phyloP scores from a whole-genome alignment of 2,329 filamentous ascomycete genomes.

The Coccinonectria pachysandricola region DNA sequence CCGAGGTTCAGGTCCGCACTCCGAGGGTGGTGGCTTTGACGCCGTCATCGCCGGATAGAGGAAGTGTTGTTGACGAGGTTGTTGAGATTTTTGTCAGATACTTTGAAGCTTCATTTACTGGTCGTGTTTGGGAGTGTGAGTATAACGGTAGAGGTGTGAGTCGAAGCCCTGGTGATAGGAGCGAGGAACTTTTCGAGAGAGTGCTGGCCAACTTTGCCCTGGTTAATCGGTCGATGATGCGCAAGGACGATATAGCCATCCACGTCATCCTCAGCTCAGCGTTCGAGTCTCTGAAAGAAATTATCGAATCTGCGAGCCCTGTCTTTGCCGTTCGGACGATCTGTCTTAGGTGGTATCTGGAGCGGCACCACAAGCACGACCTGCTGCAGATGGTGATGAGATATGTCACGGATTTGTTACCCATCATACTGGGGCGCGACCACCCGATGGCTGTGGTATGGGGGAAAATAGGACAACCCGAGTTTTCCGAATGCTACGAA shows the following conservation, averaged over 20 bases:
- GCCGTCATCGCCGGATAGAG: no score
- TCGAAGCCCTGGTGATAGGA: constrained; percentile 16
- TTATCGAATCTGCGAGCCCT: constrained; percentile 23
- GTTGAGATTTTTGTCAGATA: constrained; percentile 20
- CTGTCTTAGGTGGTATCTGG: constrained; percentile 26
- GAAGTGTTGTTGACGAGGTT: constrained; percentile 16
- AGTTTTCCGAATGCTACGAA: constrained; percentile 24
- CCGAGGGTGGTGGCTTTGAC: constrained; percentile 12
- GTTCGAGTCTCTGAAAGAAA: constrained; percentile 25
- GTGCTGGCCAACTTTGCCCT: constrained; percentile 24
- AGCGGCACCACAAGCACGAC: constrained; percentile 23
- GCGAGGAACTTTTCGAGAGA: constrained; percentile 25
- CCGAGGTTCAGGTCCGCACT: constrained; percentile 22
- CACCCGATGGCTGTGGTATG: constrained; percentile 24
- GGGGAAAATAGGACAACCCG: constrained; percentile 19
- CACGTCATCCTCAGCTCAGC: constrained; percentile 22
- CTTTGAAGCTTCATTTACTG: constrained; percentile 19
- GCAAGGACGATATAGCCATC: constrained; percentile 22
- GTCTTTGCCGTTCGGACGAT: constrained; percentile 23
- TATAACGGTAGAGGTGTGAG: constrained; percentile 21
- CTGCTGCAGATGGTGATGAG: constrained; percentile 22
- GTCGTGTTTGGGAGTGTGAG: constrained; percentile 20
- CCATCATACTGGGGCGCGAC: constrained; percentile 19
- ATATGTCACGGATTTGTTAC: constrained; percentile 21
- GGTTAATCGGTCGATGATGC: constrained; percentile 24